These are phyloP conservation scores for Colletotrichum sp. DNA, from an alignment of 2,329 filamentous ascomycete genomes.

Conservation along the genomic window DNA sequence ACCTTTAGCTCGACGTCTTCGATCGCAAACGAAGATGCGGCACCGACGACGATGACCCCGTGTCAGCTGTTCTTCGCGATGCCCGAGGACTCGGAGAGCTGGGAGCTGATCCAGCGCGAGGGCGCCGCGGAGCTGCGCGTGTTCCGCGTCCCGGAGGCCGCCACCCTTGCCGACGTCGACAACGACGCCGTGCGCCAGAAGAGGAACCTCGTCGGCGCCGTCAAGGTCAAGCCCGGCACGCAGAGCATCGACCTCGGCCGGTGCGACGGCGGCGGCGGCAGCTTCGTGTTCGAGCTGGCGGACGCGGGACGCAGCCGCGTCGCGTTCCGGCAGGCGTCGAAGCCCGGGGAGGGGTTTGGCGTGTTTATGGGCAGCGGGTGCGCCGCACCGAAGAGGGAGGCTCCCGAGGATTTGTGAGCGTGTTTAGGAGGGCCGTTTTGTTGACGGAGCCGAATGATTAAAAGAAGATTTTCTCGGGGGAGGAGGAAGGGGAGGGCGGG, in stretches of 20 bases:
- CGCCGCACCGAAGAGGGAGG: background rate
- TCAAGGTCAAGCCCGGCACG: conserved; percentile 11
- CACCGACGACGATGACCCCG: background rate
- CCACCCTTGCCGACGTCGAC: background rate
- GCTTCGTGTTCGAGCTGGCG: conserved; percentile 16
- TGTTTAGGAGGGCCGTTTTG: background rate
- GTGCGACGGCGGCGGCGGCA: conserved; percentile 3
- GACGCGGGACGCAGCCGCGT: conserved; percentile 13
- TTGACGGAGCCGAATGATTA: background rate
- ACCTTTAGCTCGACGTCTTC: conserved; percentile 1
- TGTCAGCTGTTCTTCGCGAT: conserved; percentile 15
- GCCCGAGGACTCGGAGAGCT: conserved; percentile 21
- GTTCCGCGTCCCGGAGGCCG: background rate
- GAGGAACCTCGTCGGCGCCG: background rate
- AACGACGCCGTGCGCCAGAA: background rate
- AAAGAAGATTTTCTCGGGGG: background rate
- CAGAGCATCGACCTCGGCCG: conserved; percentile 8
- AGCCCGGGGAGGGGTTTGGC: conserved; percentile 7
- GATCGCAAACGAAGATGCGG: background rate
- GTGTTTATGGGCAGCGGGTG: conserved; percentile 8
- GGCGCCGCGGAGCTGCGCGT: conserved; percentile 6
- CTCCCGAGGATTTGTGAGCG: conserved; percentile 7
- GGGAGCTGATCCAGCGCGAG: conserved; percentile 21
- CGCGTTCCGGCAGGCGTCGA: conserved; percentile 17
- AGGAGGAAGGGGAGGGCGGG: background rate